These are phyloP conservation scores for Lyophyllum shimeji DNA, from an alignment of 768 basidiomycete species.

Conservation along the genomic window DNA sequence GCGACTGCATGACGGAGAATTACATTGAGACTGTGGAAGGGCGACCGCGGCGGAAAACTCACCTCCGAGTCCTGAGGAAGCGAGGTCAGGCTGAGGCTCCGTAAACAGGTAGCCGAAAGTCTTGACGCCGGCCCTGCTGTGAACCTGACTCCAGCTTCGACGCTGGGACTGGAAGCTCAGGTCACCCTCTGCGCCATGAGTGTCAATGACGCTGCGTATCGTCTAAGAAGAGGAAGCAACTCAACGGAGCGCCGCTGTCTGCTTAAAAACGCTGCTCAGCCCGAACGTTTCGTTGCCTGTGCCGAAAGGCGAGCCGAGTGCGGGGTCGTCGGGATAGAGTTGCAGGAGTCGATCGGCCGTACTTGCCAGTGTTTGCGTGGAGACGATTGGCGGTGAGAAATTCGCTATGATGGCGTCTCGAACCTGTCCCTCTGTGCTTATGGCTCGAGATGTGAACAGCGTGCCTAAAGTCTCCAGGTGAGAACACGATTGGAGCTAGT, in stretches of 20 bases:
- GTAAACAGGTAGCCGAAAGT: slow-evolving; percentile 40
- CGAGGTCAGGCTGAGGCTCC: slow-evolving; percentile 25
- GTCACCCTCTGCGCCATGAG: slow-evolving; percentile 26
- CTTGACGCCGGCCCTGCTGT: slow-evolving; percentile 29
- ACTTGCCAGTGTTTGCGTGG: slow-evolving; percentile 12
- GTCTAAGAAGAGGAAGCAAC: background rate
- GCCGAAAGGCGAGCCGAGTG: slow-evolving; percentile 42
- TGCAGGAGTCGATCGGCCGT: slow-evolving; percentile 26
- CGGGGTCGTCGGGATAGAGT: slow-evolving; percentile 42
- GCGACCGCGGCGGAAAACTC: background rate
- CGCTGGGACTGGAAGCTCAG: slow-evolving; percentile 33
- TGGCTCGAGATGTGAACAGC: slow-evolving; percentile 19
- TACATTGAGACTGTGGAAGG: too few species aligned
- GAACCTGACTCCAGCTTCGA: slow-evolving; percentile 32
- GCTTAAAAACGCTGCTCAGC: slow-evolving; percentile 37
- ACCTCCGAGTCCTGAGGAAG: slow-evolving; percentile 13
- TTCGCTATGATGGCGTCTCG: slow-evolving; percentile 18
- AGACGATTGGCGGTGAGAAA: slow-evolving; percentile 25
- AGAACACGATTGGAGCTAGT: background rate
- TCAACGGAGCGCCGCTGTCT: slow-evolving; percentile 29
- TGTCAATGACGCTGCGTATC: background rate
- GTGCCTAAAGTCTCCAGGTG: slow-evolving; percentile 27
- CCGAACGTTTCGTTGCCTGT: slow-evolving; percentile 47
- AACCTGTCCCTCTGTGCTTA: slow-evolving; percentile 25
- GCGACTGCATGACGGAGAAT: slow-evolving; percentile 24